phyloP scores from a whole-genome alignment of 2,329 filamentous ascomycete species.

The Gnomoniopsis smithogilvyi region DNA sequence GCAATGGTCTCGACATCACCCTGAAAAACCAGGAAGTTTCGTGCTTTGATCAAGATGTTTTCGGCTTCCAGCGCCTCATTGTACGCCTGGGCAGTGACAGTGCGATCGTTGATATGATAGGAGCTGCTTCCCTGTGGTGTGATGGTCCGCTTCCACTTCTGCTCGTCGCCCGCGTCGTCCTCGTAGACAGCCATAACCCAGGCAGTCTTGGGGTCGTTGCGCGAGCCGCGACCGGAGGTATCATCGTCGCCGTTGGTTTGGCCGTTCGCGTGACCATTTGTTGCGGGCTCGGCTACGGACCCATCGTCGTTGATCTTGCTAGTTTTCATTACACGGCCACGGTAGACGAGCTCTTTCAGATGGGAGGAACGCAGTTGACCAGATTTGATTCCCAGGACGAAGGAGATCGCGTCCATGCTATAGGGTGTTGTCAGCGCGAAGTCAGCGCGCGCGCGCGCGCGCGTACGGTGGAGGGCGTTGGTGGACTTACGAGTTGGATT shows the following conservation, averaged over 20 bases:
- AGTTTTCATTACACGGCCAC: conserved; percentile 86
- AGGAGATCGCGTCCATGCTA: conserved; percentile 98
- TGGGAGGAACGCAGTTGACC: conserved; percentile 95
- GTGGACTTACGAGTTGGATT: conserved; percentile 83
- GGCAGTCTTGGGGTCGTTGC: conserved; percentile 83
- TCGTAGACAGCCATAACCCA: conserved; percentile 99
- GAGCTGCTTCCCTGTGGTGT: conserved; percentile 86
- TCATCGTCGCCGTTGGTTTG: conserved; percentile 58
- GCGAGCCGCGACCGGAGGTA: conserved; percentile 60
- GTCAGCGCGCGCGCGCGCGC: not conserved
- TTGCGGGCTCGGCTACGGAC: conserved; percentile 57
- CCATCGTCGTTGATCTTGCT: conserved; percentile 91
- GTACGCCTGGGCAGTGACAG: conserved; percentile 87
- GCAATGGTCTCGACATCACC: conserved; percentile 97
- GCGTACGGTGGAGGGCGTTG: not conserved
- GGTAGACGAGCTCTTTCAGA: conserved; percentile 92
- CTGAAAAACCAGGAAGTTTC: conserved; percentile 98
- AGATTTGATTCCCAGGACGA: conserved; percentile 97
- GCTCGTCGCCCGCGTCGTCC: conserved; percentile 92
- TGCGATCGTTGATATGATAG: conserved; percentile 92
- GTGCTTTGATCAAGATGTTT: conserved; percentile 95
- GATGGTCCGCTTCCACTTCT: conserved; percentile 94
- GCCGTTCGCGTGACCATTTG: conserved; percentile 61
- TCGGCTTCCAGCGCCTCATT: conserved; percentile 89
- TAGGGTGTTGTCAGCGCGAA: conserved; percentile 21